A percentile compares a stretch with the other conserved stretches of the same genome.
Evolutionary conservation across 139 green algal genomes (phyloP).

Genomic region (Marvania coccoides): DNA sequence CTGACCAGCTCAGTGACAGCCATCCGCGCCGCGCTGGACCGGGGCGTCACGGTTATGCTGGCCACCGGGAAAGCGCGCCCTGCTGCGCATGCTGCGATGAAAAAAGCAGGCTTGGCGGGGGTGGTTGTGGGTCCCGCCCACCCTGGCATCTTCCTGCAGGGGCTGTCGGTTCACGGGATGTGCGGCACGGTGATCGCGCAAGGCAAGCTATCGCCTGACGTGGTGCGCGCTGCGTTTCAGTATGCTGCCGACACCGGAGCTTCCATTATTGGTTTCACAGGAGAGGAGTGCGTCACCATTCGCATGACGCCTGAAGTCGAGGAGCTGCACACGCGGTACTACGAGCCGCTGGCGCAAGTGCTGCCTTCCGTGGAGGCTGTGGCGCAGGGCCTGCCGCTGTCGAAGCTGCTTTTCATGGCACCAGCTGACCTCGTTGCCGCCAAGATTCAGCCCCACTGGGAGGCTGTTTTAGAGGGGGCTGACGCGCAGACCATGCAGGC

Average conservation of each 20-base stretch:
- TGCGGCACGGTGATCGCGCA: constrained; percentile 32
- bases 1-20: constrained; percentile 44
- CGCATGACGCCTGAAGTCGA: constrained; percentile 51
- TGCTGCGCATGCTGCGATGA: constrained; percentile 61
- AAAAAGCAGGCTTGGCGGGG: constrained; percentile 46
- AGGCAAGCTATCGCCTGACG: constrained; percentile 25
- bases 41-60: constrained; percentile 70
- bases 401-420: constrained; percentile 87
- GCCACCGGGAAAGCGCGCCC: constrained; percentile 93
- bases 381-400: constrained; percentile 36
- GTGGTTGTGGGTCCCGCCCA: constrained; percentile 47
- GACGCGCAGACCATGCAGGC: constrained; percentile 65
- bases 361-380: constrained; percentile 37
- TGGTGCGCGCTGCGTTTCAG: constrained; percentile 54
- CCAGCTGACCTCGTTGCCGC: constrained; percentile 31
- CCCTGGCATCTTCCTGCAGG: constrained; percentile 87
- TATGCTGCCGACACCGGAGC: constrained; percentile 29
- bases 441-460: constrained; percentile 56
- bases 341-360: constrained; percentile 69
- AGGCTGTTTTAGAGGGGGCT: not conserved
- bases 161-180: constrained; percentile 52
- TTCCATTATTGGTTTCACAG: constrained; percentile 66
- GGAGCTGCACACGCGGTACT: constrained; percentile 64
- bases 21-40: constrained; percentile 46
- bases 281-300: constrained; percentile 77